Conservation (phyloP, 2,329 filamentous ascomycete species). For the Dryadomyces quercivorus region DNA sequence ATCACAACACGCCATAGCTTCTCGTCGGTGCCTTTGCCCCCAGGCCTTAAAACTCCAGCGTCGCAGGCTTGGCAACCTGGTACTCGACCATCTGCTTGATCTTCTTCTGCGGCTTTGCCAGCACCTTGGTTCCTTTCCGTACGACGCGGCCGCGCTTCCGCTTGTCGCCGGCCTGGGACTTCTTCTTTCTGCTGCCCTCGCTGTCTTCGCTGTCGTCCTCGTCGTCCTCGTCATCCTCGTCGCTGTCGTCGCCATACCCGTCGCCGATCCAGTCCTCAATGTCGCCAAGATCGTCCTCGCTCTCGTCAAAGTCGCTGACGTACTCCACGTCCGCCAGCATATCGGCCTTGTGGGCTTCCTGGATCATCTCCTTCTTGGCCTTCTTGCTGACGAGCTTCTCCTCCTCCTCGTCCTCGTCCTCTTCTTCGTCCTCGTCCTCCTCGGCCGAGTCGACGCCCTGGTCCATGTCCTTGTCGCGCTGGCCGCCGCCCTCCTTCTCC, state of each 20-base stretch:
- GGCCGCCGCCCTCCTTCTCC: constrained; percentile 75
- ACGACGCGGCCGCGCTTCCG: constrained; percentile 37
- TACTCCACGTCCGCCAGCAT: constrained; percentile 78
- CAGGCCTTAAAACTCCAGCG: neutral
- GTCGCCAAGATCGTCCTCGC: constrained; percentile 65
- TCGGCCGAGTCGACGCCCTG: constrained; percentile 73
- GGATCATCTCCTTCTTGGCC: constrained; percentile 1
- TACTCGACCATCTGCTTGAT: constrained; percentile 11
- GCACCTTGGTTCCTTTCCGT: constrained; percentile 48
- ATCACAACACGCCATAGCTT: too few relatives aligned
- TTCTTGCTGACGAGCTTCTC: constrained; percentile 59
- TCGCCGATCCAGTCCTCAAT: constrained; percentile 90
- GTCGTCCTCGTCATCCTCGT: constrained; percentile 45
- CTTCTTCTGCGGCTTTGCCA: constrained; percentile 11
- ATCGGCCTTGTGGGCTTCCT: constrained; percentile 58
- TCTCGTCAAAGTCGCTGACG: constrained; percentile 79
- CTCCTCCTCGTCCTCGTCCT: constrained; percentile 46
- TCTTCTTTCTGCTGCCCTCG: constrained; percentile 28
- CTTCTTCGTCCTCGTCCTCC: constrained; percentile 48
- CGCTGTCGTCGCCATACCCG: constrained; percentile 48
- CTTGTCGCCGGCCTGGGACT: constrained; percentile 47
- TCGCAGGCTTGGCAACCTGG: neutral
- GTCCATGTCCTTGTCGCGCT: constrained; percentile 77
- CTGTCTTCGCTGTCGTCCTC: constrained; percentile 37
- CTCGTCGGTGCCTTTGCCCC: too few relatives aligned